Evolutionary conservation across 805 yeast genomes (phyloP).

Genomic region (Cyberlindnera saturnus): DNA sequence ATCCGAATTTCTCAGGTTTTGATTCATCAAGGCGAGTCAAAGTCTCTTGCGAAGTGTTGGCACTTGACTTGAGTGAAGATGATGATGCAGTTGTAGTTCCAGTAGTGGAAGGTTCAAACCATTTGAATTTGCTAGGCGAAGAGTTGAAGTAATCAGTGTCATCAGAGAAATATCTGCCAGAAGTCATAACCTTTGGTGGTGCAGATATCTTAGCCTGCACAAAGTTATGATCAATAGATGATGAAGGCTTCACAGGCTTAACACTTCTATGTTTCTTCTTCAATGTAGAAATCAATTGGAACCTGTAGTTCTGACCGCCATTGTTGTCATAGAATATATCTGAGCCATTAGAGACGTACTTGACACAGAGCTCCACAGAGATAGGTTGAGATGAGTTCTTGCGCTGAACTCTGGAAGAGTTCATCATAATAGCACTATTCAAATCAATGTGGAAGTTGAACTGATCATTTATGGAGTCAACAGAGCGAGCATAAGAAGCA

Average conservation of each 20-base stretch:
- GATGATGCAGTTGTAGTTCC: slow-evolving; percentile 8
- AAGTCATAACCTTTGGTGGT: slow-evolving; percentile 15
- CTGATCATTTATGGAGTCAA: slow-evolving; percentile 29
- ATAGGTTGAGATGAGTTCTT: slow-evolving; percentile 10
- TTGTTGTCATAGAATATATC: slow-evolving; percentile 37
- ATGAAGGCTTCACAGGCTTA: slow-evolving; percentile 3
- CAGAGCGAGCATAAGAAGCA: slow-evolving; percentile 19
- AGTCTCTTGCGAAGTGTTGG: slow-evolving; percentile 5
- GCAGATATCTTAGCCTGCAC: slow-evolving; percentile 5
- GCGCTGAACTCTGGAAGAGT: slow-evolving; percentile 7
- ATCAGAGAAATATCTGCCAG: slow-evolving; percentile 23
- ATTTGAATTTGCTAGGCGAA: slow-evolving; percentile 11
- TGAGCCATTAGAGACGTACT: slow-evolving; percentile 28
- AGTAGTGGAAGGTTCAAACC: slow-evolving; percentile 3
- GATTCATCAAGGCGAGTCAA: slow-evolving; percentile 1
- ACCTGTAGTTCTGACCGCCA: slow-evolving; percentile 29
- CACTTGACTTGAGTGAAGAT: slow-evolving; percentile 4
- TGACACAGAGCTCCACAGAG: slow-evolving; percentile 32
- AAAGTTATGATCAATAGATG: slow-evolving; percentile 11
- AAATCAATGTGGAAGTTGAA: slow-evolving; percentile 46
- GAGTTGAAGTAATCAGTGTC: slow-evolving; percentile 23
- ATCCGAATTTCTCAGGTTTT: not conserved
- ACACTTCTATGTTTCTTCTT: slow-evolving; percentile 4
- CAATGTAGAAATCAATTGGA: slow-evolving; percentile 22
- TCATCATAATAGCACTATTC: slow-evolving; percentile 20